phyloP scores from a whole-genome alignment of 202 grass and related monocot species.

The Alloteropsis angusta region DNA sequence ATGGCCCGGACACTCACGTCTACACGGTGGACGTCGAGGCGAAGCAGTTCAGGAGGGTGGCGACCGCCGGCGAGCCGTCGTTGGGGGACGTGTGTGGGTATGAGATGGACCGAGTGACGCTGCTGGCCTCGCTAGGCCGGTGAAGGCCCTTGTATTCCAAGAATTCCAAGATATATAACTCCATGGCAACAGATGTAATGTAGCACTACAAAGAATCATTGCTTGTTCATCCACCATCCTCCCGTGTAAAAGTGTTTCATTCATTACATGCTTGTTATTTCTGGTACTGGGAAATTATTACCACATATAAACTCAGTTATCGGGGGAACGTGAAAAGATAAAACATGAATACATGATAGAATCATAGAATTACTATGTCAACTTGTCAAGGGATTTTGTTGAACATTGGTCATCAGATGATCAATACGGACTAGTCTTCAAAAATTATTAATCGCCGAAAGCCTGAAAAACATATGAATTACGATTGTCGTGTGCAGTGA shows the following conservation, averaged over 20 bases:
- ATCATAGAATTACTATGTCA: not conserved
- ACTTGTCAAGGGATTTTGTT: not conserved
- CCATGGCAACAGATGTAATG: no score
- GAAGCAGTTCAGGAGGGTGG: not conserved
- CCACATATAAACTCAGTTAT: not conserved
- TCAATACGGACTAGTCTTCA: not conserved
- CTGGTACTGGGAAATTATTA: not conserved
- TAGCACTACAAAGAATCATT: no score
- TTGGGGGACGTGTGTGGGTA: slow-evolving; percentile 15
- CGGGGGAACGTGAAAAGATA: not conserved
- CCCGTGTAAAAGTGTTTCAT: not conserved
- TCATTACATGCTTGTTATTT: not conserved
- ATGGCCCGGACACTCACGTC: not conserved
- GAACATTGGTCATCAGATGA: not conserved
- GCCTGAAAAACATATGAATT: not conserved
- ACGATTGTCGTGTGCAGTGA: not conserved
- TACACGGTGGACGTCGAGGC: slow-evolving; percentile 12
- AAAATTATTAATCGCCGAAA: not conserved
- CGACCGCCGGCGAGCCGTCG: not conserved
- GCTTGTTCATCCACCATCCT: not conserved
- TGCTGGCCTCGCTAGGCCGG: slow-evolving; percentile 2
- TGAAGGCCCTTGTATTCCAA: not conserved
- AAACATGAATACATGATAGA: no score
- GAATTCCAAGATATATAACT: not conserved
- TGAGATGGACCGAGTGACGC: slow-evolving; percentile 16